Conservation (phyloP, 768 basidiomycete genomes). For the Glaciozyma martinii region DNA sequence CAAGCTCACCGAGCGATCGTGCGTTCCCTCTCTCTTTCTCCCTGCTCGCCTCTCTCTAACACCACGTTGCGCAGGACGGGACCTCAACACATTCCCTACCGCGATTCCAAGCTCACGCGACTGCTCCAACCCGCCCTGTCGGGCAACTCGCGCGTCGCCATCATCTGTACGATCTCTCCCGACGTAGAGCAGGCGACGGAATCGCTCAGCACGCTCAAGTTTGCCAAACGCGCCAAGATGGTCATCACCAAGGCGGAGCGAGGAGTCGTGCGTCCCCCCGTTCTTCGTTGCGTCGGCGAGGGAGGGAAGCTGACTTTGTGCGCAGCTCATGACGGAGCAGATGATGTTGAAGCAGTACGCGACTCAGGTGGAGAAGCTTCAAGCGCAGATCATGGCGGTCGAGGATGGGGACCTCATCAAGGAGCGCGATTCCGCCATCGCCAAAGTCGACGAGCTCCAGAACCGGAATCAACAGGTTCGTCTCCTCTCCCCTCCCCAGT, state of each 20-base stretch:
- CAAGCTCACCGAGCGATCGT: conserved; percentile 70
- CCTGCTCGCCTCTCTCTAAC: neutral
- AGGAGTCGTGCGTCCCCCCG: conserved; percentile 42
- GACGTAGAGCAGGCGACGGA: conserved; percentile 68
- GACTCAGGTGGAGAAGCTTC: conserved; percentile 87
- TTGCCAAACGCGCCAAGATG: conserved; percentile 83
- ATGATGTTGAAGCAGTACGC: conserved; percentile 88
- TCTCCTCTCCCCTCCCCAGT: neutral
- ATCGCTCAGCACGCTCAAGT: conserved; percentile 76
- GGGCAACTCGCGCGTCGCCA: conserved; percentile 89
- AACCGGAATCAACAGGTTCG: conserved; percentile 36
- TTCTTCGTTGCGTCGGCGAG: neutral
- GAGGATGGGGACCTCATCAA: conserved; percentile 40
- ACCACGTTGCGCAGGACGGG: neutral
- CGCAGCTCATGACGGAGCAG: conserved; percentile 75
- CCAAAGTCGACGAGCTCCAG: conserved; percentile 30
- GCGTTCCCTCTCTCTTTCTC: conserved; percentile 40
- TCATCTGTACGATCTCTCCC: conserved; percentile 92
- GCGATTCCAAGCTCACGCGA: conserved; percentile 71
- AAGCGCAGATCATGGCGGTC: conserved; percentile 57
- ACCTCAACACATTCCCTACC: conserved; percentile 77
- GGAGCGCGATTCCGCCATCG: conserved; percentile 33
- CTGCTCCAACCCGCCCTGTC: conserved; percentile 90
- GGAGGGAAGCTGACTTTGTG: neutral
- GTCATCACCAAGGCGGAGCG: conserved; percentile 49